Conservation (phyloP, 2,329 filamentous ascomycete species). For the Diaporthe amygdali region DNA sequence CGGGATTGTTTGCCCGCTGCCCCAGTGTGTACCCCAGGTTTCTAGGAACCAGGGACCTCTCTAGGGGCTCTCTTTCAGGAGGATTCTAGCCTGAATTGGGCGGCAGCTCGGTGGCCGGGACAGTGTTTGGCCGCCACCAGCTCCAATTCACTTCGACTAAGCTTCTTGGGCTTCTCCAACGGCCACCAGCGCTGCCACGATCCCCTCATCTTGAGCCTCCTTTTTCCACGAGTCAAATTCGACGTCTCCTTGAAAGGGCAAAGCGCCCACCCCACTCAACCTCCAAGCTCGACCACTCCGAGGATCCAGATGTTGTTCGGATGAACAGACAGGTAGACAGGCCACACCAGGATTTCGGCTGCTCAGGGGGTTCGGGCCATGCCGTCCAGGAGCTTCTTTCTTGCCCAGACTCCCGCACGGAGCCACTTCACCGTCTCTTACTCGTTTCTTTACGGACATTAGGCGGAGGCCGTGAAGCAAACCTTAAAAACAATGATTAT, state of each 20-base stretch:
- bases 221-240: constrained; percentile 37
- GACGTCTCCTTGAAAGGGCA: not conserved
- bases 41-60: not conserved
- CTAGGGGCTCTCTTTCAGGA: not conserved
- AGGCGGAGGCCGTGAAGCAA: not conserved
- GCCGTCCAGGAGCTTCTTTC: not conserved
- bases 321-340: not conserved
- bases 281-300: not conserved
- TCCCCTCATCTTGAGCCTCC: constrained; percentile 16
- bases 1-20: not conserved
- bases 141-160: not conserved
- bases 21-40: not conserved
- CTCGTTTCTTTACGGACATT: not conserved
- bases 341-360: not conserved
- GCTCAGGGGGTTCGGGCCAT: not conserved
- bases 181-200: constrained; percentile 12
- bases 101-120: constrained; percentile 20
- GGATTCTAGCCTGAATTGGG: not conserved
- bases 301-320: not conserved
- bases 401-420: not conserved
- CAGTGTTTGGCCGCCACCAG: constrained; percentile 22
- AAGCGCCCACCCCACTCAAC: not conserved
- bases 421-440: not conserved
- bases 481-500: not conserved
- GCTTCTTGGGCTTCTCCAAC: constrained; percentile 15